Evolutionary conservation across 805 yeast species (phyloP).

Genomic region (Saccharomyces eubayanus): DNA sequence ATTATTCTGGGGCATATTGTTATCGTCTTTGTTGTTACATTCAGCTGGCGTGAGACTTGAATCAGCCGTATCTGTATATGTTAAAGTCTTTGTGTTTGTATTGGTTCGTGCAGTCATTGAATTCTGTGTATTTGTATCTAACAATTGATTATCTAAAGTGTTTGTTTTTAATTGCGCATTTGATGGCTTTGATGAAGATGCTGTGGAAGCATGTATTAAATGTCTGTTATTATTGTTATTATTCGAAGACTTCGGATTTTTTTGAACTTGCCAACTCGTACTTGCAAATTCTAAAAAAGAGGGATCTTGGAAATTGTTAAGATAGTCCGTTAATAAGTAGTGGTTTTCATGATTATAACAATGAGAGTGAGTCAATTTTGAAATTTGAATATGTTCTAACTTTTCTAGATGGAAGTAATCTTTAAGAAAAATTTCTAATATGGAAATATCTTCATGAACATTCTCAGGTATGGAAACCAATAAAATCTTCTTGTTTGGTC

Average conservation of each 20-base stretch:
- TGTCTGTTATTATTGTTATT: background rate
- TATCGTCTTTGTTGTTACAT: background rate
- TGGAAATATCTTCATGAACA: slow-evolving; percentile 23
- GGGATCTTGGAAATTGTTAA: slow-evolving; percentile 25
- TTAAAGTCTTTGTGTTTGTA: background rate
- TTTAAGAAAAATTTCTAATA: slow-evolving; percentile 26
- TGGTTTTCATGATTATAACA: slow-evolving; percentile 29
- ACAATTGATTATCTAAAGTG: background rate
- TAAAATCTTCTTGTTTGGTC: slow-evolving; percentile 15
- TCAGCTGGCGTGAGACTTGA: background rate
- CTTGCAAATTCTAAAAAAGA: slow-evolving; percentile 20
- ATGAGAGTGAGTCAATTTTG: slow-evolving; percentile 24
- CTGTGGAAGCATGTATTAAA: background rate
- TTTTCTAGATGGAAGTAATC: slow-evolving; percentile 28
- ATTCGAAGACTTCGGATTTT: background rate
- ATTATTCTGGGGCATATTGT: background rate
- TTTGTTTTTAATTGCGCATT: background rate
- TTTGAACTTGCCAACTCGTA: background rate
- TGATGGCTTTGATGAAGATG: background rate
- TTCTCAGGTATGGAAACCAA: slow-evolving; percentile 29
- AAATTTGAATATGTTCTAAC: slow-evolving; percentile 23
- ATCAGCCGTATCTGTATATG: background rate
- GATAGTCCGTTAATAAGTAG: slow-evolving; percentile 25
- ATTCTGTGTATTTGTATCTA: background rate
- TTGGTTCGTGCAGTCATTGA: background rate